These are phyloP conservation scores for Boechera divaricarpa DNA, from an alignment of 345 rosid species.

Conservation along the genomic window DNA sequence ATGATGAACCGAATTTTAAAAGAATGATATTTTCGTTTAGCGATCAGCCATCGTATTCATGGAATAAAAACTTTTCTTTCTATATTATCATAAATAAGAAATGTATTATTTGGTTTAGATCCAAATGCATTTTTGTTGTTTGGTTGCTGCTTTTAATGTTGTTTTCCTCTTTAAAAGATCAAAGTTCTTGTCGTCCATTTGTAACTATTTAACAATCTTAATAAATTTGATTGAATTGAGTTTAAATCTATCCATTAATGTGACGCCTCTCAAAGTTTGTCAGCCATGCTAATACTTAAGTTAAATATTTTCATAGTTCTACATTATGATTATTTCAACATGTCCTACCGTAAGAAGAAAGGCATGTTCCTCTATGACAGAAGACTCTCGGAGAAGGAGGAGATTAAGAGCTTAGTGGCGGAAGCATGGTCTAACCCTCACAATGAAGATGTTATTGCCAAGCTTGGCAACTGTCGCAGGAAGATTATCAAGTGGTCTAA, in stretches of 20 bases:
- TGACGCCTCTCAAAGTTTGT: not conserved
- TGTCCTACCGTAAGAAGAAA: no score
- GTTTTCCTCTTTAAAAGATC: not conserved
- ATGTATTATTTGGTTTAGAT: not conserved
- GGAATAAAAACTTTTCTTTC: not conserved
- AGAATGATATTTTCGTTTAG: not conserved
- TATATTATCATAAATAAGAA: not conserved
- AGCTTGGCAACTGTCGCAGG: no score
- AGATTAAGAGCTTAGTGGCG: no score
- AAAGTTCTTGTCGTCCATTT: conserved; percentile 10
- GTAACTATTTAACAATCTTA: not conserved
- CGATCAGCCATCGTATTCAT: conserved; percentile 10
- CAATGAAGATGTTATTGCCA: no score
- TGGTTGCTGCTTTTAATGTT: not conserved
- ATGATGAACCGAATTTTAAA: not conserved
- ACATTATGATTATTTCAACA: not conserved
- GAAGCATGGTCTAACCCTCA: no score
- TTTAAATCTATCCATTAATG: no score
- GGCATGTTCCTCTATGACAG: no score
- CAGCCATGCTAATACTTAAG: not conserved
- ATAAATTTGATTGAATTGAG: not conserved
- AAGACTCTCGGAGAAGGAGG: no score
- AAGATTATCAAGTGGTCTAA: no score
- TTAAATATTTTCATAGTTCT: not conserved
- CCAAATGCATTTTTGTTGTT: not conserved